Base-by-base conservation (phyloP, 345 rosid genomes). In the Eucalyptus virginea region DNA sequence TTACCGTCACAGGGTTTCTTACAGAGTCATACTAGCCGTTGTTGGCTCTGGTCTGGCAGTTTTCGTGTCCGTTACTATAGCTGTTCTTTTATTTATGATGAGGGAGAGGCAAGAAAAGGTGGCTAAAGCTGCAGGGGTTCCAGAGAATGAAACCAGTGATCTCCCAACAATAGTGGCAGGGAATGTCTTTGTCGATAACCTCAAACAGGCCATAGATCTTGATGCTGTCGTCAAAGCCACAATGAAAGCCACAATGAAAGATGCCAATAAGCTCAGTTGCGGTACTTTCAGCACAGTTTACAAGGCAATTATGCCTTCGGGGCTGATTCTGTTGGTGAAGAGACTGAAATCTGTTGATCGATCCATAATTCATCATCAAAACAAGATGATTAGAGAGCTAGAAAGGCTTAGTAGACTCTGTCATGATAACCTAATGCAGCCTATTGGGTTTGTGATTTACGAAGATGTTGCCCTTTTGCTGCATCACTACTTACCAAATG, bases 271-370 rank as follows among this genome's bases (percentile, higher is more conserved):
- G 91, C 92, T 96, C 91, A 95, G 93, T 90, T 93, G 90, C 7
- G 98, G 99, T 86, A 98, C 99, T 40, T 98, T 98, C 92, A 98
- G 99, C 91, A 89, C 97, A 9, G 94, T 97, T 90, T 98, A 95
- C 94, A 95, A 96, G 90, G 99, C 99, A 24, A 91, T 92, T 30
- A 98, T 98, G 99, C 99, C 99, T 89, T 98, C 98, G 6, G 99
- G 99, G 89, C 92, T 97, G 95, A 50, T 95, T 87, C 80, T 98
- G 44, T 93, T 98, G 2, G 99, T 95, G 86, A 95, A 96, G 95
- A 96, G 94, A 87, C 94, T 98, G 89, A 96, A 94, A 93, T 96
- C 98, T 32, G 94, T 98, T 95, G 99, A 98, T 89, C 92, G 96
- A 88, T 94, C 99, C 45, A 94, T 98, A 88, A 90, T 96, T 87